Evolutionary conservation across 1,284 basidiomycete genomes (phyloP), one percentile per base, ranked within the genome.

Genomic region (Xerocomus cyaneibrunnescens): DNA sequence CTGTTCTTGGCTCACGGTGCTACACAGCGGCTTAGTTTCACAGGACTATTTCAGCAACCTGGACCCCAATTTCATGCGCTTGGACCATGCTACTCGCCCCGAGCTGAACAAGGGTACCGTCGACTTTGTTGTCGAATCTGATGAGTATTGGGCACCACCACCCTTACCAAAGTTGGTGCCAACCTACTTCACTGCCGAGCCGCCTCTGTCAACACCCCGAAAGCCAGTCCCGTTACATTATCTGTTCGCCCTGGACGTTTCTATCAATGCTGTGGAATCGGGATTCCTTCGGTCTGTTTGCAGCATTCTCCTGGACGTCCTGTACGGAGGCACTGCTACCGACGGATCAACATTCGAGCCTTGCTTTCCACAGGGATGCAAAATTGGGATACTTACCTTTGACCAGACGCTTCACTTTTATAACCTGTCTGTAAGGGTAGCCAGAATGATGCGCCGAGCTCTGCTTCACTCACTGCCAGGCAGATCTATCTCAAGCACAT

Each of bases 61-160:
- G 32, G 91, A 95, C 60, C 81, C 84, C 37, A 89, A 86, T 61
- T 80, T 91, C 27, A 78, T 89, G 62, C 82, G 96, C 23, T 73
- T 95, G 43, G 96, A 99, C 69, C 85, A 94, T 59, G 72, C 83
- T 25, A 77, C 90, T 54, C 82, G 94, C 7, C 91, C 91, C 2
- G 97, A 99, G 70, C 76, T 99, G 16, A 87, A 84, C 59, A 87
- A 87, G 66, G 97, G 97, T 9, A 96, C 94, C 0, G 82, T 98
- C 53, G 97, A 99, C 69, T 97, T 98, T 62, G 74, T 78, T 14
- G 95, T 96, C 5, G 82, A 65, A 13, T 62, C 90, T 0, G 77
- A 85, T 56, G 85, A 88, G 51, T 99, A 99, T 69, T 95, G 93
- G 91, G 89, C 93, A 3, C 80, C 81, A 45, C 84, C 91, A 61